Conservation (phyloP, 2,329 filamentous ascomycete species). For the Grosmannia clavigera region DNA sequence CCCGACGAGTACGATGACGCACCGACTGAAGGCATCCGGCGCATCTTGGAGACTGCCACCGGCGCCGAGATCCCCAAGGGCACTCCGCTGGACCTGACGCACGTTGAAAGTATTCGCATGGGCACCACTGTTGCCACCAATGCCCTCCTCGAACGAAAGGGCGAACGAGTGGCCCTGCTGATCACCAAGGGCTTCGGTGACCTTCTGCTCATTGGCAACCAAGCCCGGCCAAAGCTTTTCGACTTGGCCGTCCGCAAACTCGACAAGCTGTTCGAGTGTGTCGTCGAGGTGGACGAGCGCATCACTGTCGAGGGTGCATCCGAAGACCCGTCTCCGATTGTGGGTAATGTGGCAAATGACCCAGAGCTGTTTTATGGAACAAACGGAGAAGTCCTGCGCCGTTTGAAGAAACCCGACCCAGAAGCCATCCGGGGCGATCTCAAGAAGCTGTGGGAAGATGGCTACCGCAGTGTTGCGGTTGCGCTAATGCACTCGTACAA, state of each 20-base stretch:
- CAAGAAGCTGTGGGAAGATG: conserved; percentile 45
- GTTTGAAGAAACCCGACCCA: conserved; percentile 33
- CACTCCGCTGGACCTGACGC: conserved; percentile 38
- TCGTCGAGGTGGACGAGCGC: conserved; percentile 9
- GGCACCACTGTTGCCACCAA: conserved; percentile 10
- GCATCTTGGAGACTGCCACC: conserved; percentile 19
- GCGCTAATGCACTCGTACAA: conserved; percentile 9
- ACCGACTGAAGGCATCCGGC: conserved; percentile 54
- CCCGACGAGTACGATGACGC: conserved; percentile 56
- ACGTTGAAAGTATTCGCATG: conserved; percentile 12
- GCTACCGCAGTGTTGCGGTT: conserved; percentile 35
- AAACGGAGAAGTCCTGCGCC: conserved; percentile 46
- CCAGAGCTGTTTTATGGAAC: conserved; percentile 40
- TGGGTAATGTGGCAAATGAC: conserved; percentile 14
- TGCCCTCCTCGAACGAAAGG: conserved; percentile 8
- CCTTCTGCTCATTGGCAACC: conserved; percentile 5
- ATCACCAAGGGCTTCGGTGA: conserved; percentile 6
- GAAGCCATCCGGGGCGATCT: conserved; percentile 42
- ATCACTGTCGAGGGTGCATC: conserved; percentile 5
- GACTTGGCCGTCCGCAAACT: conserved; percentile 13
- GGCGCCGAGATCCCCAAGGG: conserved; percentile 47
- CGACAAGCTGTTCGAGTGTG: conserved; percentile 5
- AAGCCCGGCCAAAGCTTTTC: conserved; percentile 6
- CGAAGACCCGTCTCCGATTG: conserved; percentile 16
- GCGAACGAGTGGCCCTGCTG: conserved; percentile 3